Conservation (phyloP, 169 alveolate species). For the Eimeria zaria region DNA sequence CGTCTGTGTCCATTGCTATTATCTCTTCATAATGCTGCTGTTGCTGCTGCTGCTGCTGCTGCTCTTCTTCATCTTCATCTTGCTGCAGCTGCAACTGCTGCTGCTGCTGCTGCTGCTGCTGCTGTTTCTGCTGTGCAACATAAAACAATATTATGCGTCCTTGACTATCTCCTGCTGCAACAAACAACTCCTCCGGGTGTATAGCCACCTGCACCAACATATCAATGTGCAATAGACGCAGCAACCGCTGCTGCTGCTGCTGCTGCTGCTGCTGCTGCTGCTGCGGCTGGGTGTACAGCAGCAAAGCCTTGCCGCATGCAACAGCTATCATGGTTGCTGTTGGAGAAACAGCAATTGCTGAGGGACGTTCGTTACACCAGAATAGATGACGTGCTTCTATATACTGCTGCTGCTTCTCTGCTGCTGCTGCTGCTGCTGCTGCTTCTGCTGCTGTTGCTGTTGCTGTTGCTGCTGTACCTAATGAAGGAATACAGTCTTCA, state of each 20-base stretch:
- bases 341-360: slow-evolving; percentile 35
- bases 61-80: neutral
- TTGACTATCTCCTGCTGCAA: slow-evolving; percentile 53
- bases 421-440: slow-evolving; percentile 12
- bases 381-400: neutral
- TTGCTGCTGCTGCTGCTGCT: slow-evolving; percentile 42
- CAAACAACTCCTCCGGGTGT: slow-evolving; percentile 79
- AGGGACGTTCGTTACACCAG: slow-evolving; percentile 8
- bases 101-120: slow-evolving; percentile 61
- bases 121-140: slow-evolving; percentile 15
- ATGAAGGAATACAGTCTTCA: neutral
- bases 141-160: slow-evolving; percentile 65
- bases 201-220: slow-evolving; percentile 78
- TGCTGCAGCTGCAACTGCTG: slow-evolving; percentile 40
- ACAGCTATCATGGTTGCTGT: slow-evolving; percentile 59
- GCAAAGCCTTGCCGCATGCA: slow-evolving; percentile 56
- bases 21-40: slow-evolving; percentile 9
- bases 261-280: slow-evolving; percentile 41
- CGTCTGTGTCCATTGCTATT: no score
- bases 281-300: slow-evolving; percentile 58
- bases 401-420: neutral
- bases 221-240: slow-evolving; percentile 54
- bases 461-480: no score
- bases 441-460: neutral
- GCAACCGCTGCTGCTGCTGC: slow-evolving; percentile 50